Percentiles rank a stretch among this genome's conserved stretches.
phyloP scores from a whole-genome alignment of 108 stramenopile genomes.

The Nitzschia palea region DNA sequence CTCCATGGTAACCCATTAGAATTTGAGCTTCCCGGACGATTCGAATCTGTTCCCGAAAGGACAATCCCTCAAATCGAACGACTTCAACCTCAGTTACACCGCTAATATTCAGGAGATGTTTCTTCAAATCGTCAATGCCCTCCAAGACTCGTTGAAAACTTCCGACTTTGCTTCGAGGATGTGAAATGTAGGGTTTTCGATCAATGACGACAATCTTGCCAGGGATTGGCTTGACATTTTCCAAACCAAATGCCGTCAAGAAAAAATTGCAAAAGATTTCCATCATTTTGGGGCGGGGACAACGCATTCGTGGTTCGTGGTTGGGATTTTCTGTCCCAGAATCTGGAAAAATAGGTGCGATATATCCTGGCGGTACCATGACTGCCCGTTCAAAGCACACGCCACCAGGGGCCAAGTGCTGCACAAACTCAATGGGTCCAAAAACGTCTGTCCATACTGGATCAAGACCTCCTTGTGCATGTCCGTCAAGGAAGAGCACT shows the following conservation, averaged over 20 bases:
- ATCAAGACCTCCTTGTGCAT: constrained; percentile 39
- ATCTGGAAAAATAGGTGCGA: constrained; percentile 15
- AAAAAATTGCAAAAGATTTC: constrained; percentile 31
- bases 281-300: neutral
- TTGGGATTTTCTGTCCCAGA: neutral
- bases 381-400: constrained; percentile 41
- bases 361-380: constrained; percentile 46
- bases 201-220: constrained; percentile 42
- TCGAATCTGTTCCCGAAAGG: constrained; percentile 28
- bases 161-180: constrained; percentile 29
- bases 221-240: constrained; percentile 3
- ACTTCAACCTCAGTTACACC: constrained; percentile 16
- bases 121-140: neutral
- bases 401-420: constrained; percentile 20
- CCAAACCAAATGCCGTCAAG: constrained; percentile 19
- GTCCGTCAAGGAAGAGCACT: constrained; percentile 52
- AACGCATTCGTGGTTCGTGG: neutral
- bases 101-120: neutral
- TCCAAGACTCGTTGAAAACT: constrained; percentile 2
- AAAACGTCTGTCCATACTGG: constrained; percentile 36
- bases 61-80: constrained; percentile 26
- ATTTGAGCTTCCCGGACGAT: constrained; percentile 27
- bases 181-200: constrained; percentile 40
- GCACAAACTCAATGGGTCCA: constrained; percentile 21
- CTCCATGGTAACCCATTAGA: constrained; percentile 38